A percentile compares a stretch with the other conserved stretches of the same genome.
Evolutionary conservation across 129 eudicot genomes (phyloP).

Genomic region (Flaveria sonorensis): DNA sequence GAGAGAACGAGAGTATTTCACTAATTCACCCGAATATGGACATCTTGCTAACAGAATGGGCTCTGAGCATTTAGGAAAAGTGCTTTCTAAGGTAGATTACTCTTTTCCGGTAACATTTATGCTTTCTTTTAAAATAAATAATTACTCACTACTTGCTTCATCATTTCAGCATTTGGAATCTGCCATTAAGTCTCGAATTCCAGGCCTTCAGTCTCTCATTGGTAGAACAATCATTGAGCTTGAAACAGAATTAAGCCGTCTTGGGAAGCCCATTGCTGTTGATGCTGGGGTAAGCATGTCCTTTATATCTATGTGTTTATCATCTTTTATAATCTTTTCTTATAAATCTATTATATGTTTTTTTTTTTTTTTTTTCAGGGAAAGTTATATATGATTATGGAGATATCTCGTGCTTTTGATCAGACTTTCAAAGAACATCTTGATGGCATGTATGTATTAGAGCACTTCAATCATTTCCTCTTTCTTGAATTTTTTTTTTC

Average conservation of each 20-base stretch:
- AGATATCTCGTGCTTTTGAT: slow-evolving; percentile 83
- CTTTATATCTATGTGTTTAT: not conserved
- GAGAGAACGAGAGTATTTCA: slow-evolving; percentile 76
- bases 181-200: slow-evolving; percentile 91
- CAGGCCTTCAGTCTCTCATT: slow-evolving; percentile 95
- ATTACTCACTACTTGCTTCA: slow-evolving; percentile 19
- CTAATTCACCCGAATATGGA: slow-evolving; percentile 63
- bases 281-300: slow-evolving; percentile 86
- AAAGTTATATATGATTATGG: slow-evolving; percentile 83
- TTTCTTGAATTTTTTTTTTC: not conserved
- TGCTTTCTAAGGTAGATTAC: slow-evolving; percentile 65
- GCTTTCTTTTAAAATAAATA: not conserved
- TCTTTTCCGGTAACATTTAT: not conserved
- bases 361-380: slow-evolving; percentile 57
- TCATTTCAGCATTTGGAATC: slow-evolving; percentile 80
- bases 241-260: slow-evolving; percentile 85
- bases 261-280: slow-evolving; percentile 83
- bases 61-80: slow-evolving; percentile 87
- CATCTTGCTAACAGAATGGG: slow-evolving; percentile 92
- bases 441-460: slow-evolving; percentile 82
- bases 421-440: slow-evolving; percentile 93
- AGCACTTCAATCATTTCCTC: not conserved
- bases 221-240: slow-evolving; percentile 77
- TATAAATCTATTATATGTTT: not conserved
- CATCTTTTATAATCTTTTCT: not conserved